phyloP scores from a whole-genome alignment of 2,329 filamentous ascomycete genomes.

The Phialophora tarda region DNA sequence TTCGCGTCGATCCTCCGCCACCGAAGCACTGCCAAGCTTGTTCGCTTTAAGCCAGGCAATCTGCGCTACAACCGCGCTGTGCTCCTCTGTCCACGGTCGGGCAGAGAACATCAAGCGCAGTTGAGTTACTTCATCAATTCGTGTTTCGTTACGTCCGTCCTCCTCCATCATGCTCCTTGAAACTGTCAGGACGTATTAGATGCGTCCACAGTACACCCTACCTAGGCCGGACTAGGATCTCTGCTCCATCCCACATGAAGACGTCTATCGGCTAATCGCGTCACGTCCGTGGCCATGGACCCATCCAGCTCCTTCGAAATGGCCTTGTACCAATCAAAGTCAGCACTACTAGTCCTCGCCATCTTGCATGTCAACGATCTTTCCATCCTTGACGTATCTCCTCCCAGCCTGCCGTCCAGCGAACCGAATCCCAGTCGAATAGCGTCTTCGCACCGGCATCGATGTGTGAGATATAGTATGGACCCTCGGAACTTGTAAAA shows the following conservation, averaged over 20 bases:
- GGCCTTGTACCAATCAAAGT: neutral
- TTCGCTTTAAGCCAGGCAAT: neutral
- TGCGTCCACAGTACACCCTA: too few relatives aligned
- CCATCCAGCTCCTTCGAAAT: neutral
- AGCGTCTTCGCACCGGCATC: neutral
- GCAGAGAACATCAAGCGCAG: neutral
- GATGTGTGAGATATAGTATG: too few relatives aligned
- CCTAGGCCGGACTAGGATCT: neutral
- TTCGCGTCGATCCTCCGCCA: neutral
- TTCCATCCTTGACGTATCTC: neutral
- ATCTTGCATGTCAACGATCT: neutral
- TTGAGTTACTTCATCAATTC: neutral
- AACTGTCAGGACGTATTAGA: neutral
- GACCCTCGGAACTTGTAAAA: neutral
- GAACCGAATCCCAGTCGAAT: neutral
- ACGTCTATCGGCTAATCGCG: too few relatives aligned
- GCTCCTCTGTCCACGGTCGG: neutral
- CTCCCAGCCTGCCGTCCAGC: neutral
- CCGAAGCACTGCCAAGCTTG: neutral
- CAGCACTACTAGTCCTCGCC: neutral
- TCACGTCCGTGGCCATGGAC: neutral
- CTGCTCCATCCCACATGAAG: neutral
- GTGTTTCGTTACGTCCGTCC: neutral
- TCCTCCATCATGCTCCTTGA: too few relatives aligned
- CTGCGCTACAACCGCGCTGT: neutral